Evolutionary conservation across 345 rosid genomes (phyloP).

Genomic region (Rhodamnia argentea): DNA sequence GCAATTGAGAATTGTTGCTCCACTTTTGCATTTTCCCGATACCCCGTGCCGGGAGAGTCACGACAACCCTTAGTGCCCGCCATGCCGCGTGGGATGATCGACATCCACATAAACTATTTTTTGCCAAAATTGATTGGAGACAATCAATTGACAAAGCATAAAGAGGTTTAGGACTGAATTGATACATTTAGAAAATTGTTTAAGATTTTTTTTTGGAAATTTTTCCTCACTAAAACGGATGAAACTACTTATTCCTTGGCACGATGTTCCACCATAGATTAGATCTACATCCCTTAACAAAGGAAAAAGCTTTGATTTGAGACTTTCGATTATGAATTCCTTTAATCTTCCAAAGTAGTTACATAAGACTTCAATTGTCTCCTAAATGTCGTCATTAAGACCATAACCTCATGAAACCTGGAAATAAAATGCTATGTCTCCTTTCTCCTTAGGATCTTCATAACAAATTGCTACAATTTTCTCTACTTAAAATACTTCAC

Average conservation of each 20-base stretch:
- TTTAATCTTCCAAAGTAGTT: conserved; percentile 25
- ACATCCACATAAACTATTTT: too few species aligned
- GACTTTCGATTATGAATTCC: conserved; percentile 39
- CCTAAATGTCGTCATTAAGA: conserved; percentile 49
- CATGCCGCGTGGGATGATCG: too few species aligned
- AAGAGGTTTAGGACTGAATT: too few species aligned
- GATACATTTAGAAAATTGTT: too few species aligned
- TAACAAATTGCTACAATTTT: conserved; percentile 30
- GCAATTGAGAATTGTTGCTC: too few species aligned
- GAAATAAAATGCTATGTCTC: conserved; percentile 22
- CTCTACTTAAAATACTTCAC: conserved; percentile 45
- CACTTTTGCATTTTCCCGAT: too few species aligned
- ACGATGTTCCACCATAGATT: conserved; percentile 77
- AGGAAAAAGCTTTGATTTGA: conserved; percentile 32
- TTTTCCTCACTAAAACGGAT: conserved; percentile 31
- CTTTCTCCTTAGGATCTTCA: conserved; percentile 32
- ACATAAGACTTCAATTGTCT: conserved; percentile 42
- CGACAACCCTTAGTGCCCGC: too few species aligned
- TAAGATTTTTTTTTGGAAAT: too few species aligned
- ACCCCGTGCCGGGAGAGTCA: too few species aligned
- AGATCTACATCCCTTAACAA: conserved; percentile 57
- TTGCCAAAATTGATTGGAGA: too few species aligned
- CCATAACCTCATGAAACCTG: conserved; percentile 62
- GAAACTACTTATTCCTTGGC: conserved; percentile 73
- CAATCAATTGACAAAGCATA: too few species aligned